A percentile compares a stretch with the other conserved stretches of the same genome.
Conservation (phyloP, 2,329 filamentous ascomycete genomes). For the Aspergillus carbonarius region DNA sequence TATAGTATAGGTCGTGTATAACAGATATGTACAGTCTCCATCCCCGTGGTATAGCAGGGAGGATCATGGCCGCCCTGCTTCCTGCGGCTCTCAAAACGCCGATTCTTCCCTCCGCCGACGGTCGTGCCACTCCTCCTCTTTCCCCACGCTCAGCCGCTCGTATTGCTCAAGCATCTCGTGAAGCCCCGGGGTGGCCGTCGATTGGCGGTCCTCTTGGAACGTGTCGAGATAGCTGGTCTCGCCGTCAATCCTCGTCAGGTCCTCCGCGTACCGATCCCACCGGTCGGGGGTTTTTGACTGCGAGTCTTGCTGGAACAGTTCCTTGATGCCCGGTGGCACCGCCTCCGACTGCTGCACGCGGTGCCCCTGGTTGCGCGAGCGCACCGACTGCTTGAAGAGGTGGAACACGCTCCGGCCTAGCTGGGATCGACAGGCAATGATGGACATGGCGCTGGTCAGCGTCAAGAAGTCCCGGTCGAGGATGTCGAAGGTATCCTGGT, state of each 20-base stretch:
- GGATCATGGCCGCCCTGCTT: neutral
- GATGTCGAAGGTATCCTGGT: constrained; percentile 21
- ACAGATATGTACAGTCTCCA: neutral
- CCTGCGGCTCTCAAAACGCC: neutral
- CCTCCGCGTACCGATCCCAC: constrained; percentile 15
- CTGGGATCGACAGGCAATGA: constrained; percentile 25
- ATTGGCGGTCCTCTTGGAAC: neutral
- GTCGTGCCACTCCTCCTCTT: constrained; percentile 4
- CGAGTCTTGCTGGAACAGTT: constrained; percentile 15
- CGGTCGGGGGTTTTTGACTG: neutral
- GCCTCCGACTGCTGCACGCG: constrained; percentile 7
- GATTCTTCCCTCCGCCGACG: neutral
- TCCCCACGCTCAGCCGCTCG: constrained; percentile 24
- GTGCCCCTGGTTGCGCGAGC: constrained; percentile 17
- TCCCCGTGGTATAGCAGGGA: neutral
- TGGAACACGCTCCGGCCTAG: constrained; percentile 26
- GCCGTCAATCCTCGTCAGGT: constrained; percentile 12
- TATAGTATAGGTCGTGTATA: too few species aligned
- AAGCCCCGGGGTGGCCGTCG: constrained; percentile 11
- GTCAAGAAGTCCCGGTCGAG: constrained; percentile 26
- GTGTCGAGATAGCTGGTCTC: constrained; percentile 5
- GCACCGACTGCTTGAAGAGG: constrained; percentile 27
- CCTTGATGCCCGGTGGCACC: constrained; percentile 18
- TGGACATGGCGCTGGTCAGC: constrained; percentile 25
- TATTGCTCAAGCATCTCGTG: constrained; percentile 27